Conservation (phyloP, 2,329 filamentous ascomycete genomes). For the Aureobasidium sp. region DNA sequence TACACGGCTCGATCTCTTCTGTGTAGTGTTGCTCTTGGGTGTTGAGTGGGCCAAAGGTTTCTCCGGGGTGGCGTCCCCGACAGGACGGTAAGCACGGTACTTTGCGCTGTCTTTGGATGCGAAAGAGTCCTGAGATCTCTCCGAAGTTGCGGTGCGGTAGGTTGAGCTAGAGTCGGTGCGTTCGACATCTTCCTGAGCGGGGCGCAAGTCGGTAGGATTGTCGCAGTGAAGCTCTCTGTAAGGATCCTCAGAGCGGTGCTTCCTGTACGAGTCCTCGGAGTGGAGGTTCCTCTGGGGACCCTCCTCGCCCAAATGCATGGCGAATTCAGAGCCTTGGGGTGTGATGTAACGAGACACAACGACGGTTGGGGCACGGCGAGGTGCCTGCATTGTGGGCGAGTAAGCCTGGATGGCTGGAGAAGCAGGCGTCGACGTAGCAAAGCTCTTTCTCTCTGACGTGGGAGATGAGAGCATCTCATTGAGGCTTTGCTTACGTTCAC, state of each 20-base stretch:
- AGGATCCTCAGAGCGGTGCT: background rate
- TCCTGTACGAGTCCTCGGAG: background rate
- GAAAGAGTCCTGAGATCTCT: conserved; percentile 3
- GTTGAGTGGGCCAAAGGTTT: background rate
- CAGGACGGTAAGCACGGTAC: conserved; percentile 13
- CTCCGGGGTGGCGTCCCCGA: background rate
- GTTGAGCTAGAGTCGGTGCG: conserved; percentile 21
- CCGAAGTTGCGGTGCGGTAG: conserved; percentile 19
- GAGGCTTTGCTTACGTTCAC: conserved; percentile 21
- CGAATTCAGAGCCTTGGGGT: conserved; percentile 14
- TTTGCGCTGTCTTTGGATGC: conserved; percentile 7
- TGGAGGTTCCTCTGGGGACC: background rate
- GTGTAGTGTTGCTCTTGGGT: background rate
- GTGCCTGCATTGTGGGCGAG: background rate
- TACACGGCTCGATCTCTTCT: conserved; percentile 13
- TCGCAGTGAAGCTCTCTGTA: background rate
- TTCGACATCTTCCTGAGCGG: conserved; percentile 14
- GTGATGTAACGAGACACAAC: conserved; percentile 28
- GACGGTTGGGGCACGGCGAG: conserved; percentile 21
- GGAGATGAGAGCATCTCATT: conserved; percentile 9
- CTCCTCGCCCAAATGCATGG: conserved; percentile 12
- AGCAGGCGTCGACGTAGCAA: background rate
- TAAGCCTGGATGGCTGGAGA: background rate
- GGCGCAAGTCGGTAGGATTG: conserved; percentile 10
- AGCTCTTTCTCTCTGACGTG: background rate